Evolutionary conservation across 208 protist species (phyloP).

Genomic region (Tritrichomonas musculus): DNA sequence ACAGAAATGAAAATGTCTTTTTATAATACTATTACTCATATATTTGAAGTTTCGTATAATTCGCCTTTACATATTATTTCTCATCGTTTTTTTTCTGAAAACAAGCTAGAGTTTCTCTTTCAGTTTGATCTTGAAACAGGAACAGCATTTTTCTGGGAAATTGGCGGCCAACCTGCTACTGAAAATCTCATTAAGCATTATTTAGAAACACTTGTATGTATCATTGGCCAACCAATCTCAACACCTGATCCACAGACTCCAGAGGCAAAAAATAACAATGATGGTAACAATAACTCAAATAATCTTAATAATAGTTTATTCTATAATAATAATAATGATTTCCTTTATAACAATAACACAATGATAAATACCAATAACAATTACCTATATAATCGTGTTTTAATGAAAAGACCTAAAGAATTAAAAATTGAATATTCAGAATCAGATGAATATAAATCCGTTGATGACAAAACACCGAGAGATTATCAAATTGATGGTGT

Average conservation of each 20-base stretch:
- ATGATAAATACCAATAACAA: too few relatives aligned
- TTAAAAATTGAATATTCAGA: not conserved
- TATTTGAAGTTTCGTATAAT: not conserved
- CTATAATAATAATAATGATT: too few relatives aligned
- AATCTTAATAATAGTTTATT: too few relatives aligned
- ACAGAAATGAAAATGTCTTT: not conserved
- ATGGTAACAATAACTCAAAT: too few relatives aligned
- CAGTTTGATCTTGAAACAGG: not conserved
- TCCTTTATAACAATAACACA: too few relatives aligned
- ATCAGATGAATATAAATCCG: not conserved
- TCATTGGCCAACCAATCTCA: not conserved
- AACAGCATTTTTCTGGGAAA: not conserved
- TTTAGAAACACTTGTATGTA: not conserved
- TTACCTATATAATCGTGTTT: too few relatives aligned
- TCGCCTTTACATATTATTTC: not conserved
- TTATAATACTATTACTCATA: not conserved
- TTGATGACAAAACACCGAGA: not conserved
- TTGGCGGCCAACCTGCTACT: not conserved
- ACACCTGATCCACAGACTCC: not conserved
- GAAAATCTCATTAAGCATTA: not conserved
- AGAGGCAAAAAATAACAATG: too few relatives aligned
- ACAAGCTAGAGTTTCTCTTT: not conserved
- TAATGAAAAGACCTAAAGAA: too few relatives aligned
- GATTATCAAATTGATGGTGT: slow-evolving; percentile 49
- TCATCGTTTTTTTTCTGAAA: not conserved